Evolutionary conservation across 352 stramenopile species (phyloP), one percentile per base, ranked within the genome.

Genomic region (Blastocystis sp.): DNA sequence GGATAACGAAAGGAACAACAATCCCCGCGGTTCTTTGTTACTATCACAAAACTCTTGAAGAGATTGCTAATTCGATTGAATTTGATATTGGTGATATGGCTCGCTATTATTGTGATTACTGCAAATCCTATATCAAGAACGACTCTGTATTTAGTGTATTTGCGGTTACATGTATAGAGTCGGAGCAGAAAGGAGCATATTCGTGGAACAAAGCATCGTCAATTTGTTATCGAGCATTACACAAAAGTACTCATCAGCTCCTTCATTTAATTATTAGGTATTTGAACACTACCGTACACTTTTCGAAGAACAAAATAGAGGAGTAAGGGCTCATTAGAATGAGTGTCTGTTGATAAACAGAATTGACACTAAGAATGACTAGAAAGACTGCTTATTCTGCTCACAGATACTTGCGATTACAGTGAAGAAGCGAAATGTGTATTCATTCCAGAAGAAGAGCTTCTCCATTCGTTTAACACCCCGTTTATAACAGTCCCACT

Each of bases 61-160:
- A 44, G 44, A 64, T 9, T 53, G 44, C 5, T 42, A 15, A 30
- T 59, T 81, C 24, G 44, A 37, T 62, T 40, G 35, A 62, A 62
- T 48, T 22, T 62, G 27, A 27, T 4, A 44, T 62, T 42, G 5
- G 59, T 35, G 19, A 19, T 22, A 89, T 89, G 78, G 22, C 78
- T 44, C 44, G 78, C 27, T 89, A 79, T 44, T 89, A 89, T 64
- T 89, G 78, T 78, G 78, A 89, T 89, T 89, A 89, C 33, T 89
- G 78, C 54, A 79, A 79, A 27, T 62, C 78, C 27, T 89, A 89
- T 89, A 76, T 89, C 33, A 89, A 76, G 42, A 76, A 89, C 33
- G 57, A 89, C 40, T 79, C 60, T 24, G 73, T 84, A 51, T 2
- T 9, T n/a, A 0, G 17, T 54, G 17, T 15, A n/a, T 69, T 17